Evolutionary conservation across 2,329 filamentous ascomycete species (phyloP).

Genomic region (Shiraia bambusicola): DNA sequence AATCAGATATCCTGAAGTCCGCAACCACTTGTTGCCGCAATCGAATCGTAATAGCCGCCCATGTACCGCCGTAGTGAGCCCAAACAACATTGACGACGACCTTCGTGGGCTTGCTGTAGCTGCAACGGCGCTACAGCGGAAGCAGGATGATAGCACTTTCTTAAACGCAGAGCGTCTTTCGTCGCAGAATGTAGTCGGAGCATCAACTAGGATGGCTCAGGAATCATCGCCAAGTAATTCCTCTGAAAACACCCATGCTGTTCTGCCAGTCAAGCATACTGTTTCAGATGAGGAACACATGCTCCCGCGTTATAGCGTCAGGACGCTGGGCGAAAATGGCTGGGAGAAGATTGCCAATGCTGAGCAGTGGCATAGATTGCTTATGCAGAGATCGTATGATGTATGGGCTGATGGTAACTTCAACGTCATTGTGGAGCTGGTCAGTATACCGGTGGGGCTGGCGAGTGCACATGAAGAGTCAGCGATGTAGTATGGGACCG

Average conservation of each 20-base stretch:
- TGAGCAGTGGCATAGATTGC: constrained; percentile 28
- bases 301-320: constrained; percentile 21
- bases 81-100: constrained; percentile 18
- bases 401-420: constrained; percentile 37
- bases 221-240: no score
- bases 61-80: neutral
- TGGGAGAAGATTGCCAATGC: constrained; percentile 23
- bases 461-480: neutral
- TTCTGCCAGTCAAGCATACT: no score
- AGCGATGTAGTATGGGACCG: no score
- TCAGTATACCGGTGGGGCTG: neutral
- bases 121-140: constrained; percentile 29
- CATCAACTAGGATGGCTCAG: no score
- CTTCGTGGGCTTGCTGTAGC: constrained; percentile 37
- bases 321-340: constrained; percentile 26
- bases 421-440: constrained; percentile 34
- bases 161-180: neutral
- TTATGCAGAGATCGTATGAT: constrained; percentile 28
- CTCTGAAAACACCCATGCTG: no score
- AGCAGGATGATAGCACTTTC: neutral
- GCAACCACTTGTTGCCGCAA: neutral
- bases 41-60: neutral
- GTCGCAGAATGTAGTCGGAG: no score
- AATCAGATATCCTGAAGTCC: constrained; percentile 15
- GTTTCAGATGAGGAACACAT: neutral